Conservation (phyloP, 768 basidiomycete genomes). For the Amanita rubescens region DNA sequence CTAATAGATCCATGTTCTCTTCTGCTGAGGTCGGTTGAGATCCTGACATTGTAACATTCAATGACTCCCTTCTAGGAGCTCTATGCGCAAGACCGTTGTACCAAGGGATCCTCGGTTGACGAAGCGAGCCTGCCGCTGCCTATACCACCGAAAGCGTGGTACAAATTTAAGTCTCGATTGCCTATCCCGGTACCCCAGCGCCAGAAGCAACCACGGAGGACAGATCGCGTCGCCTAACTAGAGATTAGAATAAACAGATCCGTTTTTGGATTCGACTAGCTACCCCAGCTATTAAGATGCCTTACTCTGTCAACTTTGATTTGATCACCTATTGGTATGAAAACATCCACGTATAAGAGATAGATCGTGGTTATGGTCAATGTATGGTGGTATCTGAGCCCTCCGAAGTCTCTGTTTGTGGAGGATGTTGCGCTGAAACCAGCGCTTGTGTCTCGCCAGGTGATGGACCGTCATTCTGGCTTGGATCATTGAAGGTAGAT, state of each 20-base stretch:
- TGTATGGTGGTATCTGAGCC: constrained; percentile 1
- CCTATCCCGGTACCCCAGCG: background rate
- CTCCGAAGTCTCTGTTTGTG: background rate
- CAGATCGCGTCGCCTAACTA: background rate
- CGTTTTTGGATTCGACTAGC: too few species aligned
- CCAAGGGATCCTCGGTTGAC: background rate
- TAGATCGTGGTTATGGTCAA: background rate
- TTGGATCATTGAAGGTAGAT: background rate
- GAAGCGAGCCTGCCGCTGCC: too few species aligned
- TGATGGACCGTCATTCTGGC: background rate
- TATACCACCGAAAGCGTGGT: background rate
- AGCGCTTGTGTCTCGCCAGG: background rate
- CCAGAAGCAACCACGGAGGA: background rate
- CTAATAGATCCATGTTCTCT: too few species aligned
- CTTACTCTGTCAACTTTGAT: constrained; percentile 5
- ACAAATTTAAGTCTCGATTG: background rate
- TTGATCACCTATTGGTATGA: constrained; percentile 1
- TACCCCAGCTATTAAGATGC: background rate
- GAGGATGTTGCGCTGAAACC: background rate
- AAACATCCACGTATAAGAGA: background rate
- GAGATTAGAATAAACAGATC: background rate
- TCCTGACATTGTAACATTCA: background rate
- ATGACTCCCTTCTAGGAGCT: background rate
- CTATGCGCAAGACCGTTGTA: background rate
- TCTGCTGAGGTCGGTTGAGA: background rate